These are phyloP conservation scores for Boletus bicolor DNA, from an alignment of 768 basidiomycete genomes.

Conservation along the genomic window DNA sequence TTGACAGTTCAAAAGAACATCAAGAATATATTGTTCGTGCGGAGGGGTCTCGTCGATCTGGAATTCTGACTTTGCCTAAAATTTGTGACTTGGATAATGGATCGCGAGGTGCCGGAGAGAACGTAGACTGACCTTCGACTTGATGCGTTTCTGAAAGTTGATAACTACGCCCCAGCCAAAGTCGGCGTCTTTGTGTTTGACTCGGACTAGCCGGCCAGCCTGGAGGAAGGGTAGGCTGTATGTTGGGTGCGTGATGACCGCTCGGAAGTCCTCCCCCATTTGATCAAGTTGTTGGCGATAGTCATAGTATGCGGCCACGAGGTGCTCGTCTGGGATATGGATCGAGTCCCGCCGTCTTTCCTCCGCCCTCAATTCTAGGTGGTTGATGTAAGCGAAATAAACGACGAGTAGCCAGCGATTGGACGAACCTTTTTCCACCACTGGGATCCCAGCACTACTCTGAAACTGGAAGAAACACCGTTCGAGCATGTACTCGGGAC, in stretches of 20 bases:
- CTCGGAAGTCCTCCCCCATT: constrained; percentile 82
- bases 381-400: constrained; percentile 6
- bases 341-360: constrained; percentile 64
- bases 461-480: constrained; percentile 99
- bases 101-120: background rate
- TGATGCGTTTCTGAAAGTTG: constrained; percentile 83
- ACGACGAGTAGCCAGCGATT: background rate
- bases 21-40: constrained; percentile 90
- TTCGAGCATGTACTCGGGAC: constrained; percentile 97
- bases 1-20: constrained; percentile 84
- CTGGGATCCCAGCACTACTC: constrained; percentile 86
- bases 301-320: constrained; percentile 88
- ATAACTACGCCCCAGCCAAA: constrained; percentile 97
- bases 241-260: constrained; percentile 91
- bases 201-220: constrained; percentile 85
- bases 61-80: constrained; percentile 63
- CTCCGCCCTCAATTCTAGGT: constrained; percentile 67
- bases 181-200: constrained; percentile 82
- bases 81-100: background rate
- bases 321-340: constrained; percentile 77
- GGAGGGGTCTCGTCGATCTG: constrained; percentile 67
- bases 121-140: constrained; percentile 60
- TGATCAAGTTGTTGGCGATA: constrained; percentile 90
- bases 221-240: constrained; percentile 95
- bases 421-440: constrained; percentile 72